Percentiles rank a stretch among this genome's conserved stretches.
These are phyloP conservation scores for Trichoderma gamsii DNA, from an alignment of 495 filamentous ascomycete genomes.

Conservation along the genomic window DNA sequence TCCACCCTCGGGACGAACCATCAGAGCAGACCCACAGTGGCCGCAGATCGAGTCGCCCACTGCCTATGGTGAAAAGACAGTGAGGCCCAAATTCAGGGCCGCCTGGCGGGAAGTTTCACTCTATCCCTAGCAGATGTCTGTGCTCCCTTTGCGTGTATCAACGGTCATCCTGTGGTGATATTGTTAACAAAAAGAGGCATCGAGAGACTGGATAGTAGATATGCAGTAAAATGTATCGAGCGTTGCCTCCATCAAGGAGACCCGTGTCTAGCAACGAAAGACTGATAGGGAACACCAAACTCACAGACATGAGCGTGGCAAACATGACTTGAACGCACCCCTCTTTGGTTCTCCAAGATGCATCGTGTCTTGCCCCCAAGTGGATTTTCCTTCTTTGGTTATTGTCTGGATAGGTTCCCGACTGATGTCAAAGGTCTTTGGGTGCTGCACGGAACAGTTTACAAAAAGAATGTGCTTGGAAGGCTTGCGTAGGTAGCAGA, in stretches of 20 bases:
- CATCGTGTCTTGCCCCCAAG: not conserved
- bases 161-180: not conserved
- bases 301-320: not conserved
- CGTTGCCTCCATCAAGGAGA: not conserved
- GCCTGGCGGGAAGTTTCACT: not conserved
- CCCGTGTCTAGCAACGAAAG: not conserved
- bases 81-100: not conserved
- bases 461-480: not conserved
- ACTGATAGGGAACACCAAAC: not conserved
- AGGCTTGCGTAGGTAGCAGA: not conserved
- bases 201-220: not conserved
- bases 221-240: not conserved
- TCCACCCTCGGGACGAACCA: constrained; percentile 15
- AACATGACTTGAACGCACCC: not conserved
- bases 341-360: not conserved
- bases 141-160: not conserved
- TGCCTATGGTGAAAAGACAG: not conserved
- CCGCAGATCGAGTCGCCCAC: constrained; percentile 16
- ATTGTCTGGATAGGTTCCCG: too few species aligned
- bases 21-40: constrained; percentile 16
- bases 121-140: not conserved
- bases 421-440: not conserved
- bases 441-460: not conserved
- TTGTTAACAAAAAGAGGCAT: not conserved
- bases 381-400: too few species aligned